These are phyloP conservation scores for Hymenotorrendiella dingleyae DNA, from an alignment of 2,329 filamentous ascomycete species.

Conservation along the genomic window DNA sequence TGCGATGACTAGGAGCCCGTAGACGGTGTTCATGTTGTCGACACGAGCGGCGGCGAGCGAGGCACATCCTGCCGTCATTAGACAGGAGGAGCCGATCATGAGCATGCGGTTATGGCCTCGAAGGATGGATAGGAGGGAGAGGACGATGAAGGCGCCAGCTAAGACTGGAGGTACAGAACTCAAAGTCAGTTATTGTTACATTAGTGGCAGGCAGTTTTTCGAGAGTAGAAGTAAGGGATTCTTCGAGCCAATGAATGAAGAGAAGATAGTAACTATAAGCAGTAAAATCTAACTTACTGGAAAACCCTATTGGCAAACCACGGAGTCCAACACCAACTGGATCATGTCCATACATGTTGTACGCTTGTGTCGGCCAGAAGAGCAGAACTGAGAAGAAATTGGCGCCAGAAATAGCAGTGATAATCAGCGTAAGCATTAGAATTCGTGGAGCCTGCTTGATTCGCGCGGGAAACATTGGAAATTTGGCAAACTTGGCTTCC, in stretches of 20 bases:
- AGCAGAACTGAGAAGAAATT: constrained; percentile 38
- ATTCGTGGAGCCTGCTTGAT: constrained; percentile 49
- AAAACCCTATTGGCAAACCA: constrained; percentile 56
- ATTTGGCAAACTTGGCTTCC: constrained; percentile 44
- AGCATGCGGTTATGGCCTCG: constrained; percentile 51
- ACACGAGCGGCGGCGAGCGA: constrained; percentile 44
- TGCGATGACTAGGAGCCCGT: constrained; percentile 52
- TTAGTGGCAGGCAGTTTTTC: no score
- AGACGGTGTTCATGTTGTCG: constrained; percentile 51
- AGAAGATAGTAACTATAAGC: no score
- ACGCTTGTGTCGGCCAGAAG: constrained; percentile 42
- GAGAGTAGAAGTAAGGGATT: no score
- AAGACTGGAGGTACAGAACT: no score
- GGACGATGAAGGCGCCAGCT: constrained; percentile 50
- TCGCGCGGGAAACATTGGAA: constrained; percentile 41
- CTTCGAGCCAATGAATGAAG: no score
- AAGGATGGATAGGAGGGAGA: constrained; percentile 53
- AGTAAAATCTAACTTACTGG: no score
- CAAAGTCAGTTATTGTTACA: no score
- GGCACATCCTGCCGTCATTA: constrained; percentile 59
- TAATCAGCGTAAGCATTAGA: constrained; percentile 46
- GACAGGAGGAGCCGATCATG: constrained; percentile 50
- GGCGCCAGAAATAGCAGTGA: constrained; percentile 53
- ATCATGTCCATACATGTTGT: constrained; percentile 59
- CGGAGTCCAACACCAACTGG: constrained; percentile 58